Evolutionary conservation across 2,329 filamentous ascomycete species (phyloP), one percentile per base, ranked within the genome.

Genomic region (Aureobasidium sp.): DNA sequence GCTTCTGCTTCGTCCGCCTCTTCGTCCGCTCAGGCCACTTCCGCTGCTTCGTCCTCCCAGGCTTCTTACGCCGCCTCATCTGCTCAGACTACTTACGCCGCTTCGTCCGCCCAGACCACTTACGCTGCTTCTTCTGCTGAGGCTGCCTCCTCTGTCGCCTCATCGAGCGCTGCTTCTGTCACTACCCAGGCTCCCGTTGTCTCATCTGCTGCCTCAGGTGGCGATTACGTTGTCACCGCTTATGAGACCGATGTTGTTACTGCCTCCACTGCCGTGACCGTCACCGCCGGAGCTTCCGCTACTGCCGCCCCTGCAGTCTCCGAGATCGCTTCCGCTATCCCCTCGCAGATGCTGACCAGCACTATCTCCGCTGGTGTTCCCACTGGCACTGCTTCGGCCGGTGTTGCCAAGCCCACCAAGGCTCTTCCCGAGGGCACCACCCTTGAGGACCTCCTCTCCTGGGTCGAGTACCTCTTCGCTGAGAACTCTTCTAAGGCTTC

Each of bases 381-480:
- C 29, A 59, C 59, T 32, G 53, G 44, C n/a, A 66, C 63, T 20
- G 55, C 55, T 24, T 36, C 55, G 17, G 61, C 52, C 15, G 62
- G 61, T 56, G 52, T 51, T 37, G 60, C 63, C 48, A 55, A 60
- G 32, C 66, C 66, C 44, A 53, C 64, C 41, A 70, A 71, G 63
- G 37, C 65, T 32, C 65, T 70, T 7, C 69, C 69, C 10, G 66
- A 64, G 27, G 69, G 68, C 56, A 69, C 65, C 61, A 69, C 68
- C 1, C 55, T 70, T 20, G 62, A 64, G 34, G 69, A 70, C 48
- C 61, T 71, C 61, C 63, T 69, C 44, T 60, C 66, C 48, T 70
- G 68, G 69, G 65, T 70, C 20, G 63, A 66, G 39, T 70, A 69
- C 65, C 56, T 70, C 34, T 55, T 70, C 48, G 62, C 65, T 59